Evolutionary conservation across 805 yeast genomes (phyloP).

Genomic region (Wickerhamiella sergipiensis): DNA sequence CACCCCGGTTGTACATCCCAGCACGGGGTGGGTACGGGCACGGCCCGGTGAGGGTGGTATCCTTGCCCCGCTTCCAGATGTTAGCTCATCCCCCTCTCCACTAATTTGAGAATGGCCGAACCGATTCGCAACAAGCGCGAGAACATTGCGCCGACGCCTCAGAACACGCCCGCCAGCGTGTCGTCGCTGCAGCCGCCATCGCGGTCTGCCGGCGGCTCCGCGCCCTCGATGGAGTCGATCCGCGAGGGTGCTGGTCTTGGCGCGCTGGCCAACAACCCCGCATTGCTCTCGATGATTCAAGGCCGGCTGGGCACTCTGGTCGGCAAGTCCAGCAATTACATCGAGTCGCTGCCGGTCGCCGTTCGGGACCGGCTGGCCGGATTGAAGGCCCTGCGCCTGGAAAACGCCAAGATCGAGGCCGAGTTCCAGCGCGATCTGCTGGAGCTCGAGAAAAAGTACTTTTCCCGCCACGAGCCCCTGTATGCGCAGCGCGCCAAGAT

Average conservation of each 20-base stretch:
- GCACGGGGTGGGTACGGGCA: background rate
- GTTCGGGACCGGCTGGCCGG: conserved; percentile 71
- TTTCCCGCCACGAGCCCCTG: conserved; percentile 58
- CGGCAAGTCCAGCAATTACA: conserved; percentile 79
- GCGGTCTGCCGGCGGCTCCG: conserved; percentile 19
- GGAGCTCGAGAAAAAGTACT: conserved; percentile 71
- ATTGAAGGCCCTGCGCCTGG: conserved; percentile 65
- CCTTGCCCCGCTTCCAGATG: background rate
- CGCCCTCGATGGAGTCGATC: conserved; percentile 40
- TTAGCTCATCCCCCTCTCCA: background rate
- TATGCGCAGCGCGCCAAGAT: conserved; percentile 60
- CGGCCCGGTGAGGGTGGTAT: background rate
- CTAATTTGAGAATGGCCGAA: conserved; percentile 48
- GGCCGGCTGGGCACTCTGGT: conserved; percentile 74
- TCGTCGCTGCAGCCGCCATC: conserved; percentile 35
- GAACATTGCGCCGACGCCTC: conserved; percentile 94
- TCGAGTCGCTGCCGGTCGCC: conserved; percentile 54
- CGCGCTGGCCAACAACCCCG: conserved; percentile 50
- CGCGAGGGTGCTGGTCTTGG: conserved; percentile 39
- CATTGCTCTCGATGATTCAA: conserved; percentile 73
- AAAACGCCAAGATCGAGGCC: conserved; percentile 72
- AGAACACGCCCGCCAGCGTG: conserved; percentile 89
- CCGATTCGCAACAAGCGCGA: conserved; percentile 67
- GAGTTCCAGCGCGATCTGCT: conserved; percentile 83
- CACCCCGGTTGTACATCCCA: background rate